Conservation (phyloP, 352 stramenopile species). For the Globisporangium ultimum region DNA sequence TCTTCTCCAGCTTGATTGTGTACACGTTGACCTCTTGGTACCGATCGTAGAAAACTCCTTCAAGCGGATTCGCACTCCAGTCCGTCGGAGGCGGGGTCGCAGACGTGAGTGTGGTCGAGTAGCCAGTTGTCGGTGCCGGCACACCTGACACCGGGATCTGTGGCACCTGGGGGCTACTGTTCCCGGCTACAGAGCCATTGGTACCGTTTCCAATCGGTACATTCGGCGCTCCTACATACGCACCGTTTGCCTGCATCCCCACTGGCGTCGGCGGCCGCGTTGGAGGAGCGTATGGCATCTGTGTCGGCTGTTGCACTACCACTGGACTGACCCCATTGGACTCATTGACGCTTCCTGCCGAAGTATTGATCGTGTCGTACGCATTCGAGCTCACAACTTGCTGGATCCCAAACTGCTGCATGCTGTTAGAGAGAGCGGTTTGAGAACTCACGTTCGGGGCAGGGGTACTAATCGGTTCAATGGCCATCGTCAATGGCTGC, state of each 20-base stretch:
- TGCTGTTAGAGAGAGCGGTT: neutral
- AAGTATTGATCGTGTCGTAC: slow-evolving; percentile 5
- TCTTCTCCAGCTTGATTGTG: slow-evolving; percentile 40
- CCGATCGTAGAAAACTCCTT: slow-evolving; percentile 52
- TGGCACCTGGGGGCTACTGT: neutral
- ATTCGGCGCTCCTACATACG: neutral
- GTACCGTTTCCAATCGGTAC: neutral
- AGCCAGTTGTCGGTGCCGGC: neutral
- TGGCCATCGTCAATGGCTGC: slow-evolving; percentile 2
- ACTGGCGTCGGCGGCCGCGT: neutral
- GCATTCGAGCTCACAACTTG: slow-evolving; percentile 12
- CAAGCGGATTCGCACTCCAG: slow-evolving; percentile 42
- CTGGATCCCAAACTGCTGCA: slow-evolving; percentile 12
- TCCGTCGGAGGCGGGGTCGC: slow-evolving; percentile 17
- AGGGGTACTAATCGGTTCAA: slow-evolving; percentile 1
- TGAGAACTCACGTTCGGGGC: neutral
- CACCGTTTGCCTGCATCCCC: neutral
- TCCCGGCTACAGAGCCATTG: neutral
- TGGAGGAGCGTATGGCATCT: neutral
- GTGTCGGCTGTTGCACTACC: neutral
- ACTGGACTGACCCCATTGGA: neutral
- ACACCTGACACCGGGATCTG: neutral
- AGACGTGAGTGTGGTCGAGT: slow-evolving; percentile 17
- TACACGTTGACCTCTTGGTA: slow-evolving; percentile 44
- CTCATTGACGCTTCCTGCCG: neutral